Evolutionary conservation across 2,329 filamentous ascomycete species (phyloP).

Genomic region (Chalara sp.): DNA sequence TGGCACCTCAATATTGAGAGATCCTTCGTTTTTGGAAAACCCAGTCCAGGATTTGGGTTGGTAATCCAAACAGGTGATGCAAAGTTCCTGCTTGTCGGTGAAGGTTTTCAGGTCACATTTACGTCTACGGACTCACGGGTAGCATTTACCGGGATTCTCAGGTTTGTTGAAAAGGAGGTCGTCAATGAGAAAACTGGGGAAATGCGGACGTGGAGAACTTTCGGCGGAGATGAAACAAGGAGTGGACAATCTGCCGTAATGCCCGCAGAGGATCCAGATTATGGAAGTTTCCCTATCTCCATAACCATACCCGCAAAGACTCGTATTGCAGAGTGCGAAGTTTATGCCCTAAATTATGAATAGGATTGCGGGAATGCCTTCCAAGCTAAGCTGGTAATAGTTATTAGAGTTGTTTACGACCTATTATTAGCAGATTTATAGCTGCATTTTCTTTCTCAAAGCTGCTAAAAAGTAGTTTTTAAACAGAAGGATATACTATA

Average conservation of each 20-base stretch:
- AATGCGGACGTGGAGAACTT: conserved; percentile 25
- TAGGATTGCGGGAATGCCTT: background rate
- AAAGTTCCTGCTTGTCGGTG: conserved; percentile 37
- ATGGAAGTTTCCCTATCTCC: conserved; percentile 47
- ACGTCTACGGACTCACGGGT: background rate
- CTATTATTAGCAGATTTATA: no score
- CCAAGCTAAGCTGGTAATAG: no score
- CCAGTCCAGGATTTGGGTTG: conserved; percentile 34
- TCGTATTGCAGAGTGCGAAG: conserved; percentile 36
- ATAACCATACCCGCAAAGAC: conserved; percentile 47
- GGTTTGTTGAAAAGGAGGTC: conserved; percentile 34
- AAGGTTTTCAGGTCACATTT: conserved; percentile 34
- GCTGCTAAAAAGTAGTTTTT: no score
- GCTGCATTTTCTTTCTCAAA: no score
- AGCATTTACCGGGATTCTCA: conserved; percentile 27
- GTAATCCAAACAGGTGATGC: conserved; percentile 27
- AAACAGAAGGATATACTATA: no score
- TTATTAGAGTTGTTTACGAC: no score
- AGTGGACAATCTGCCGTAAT: conserved; percentile 44
- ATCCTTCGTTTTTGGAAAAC: conserved; percentile 38
- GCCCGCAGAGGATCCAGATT: conserved; percentile 46
- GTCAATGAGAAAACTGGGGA: conserved; percentile 28
- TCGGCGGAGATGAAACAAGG: conserved; percentile 40
- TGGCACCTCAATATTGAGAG: conserved; percentile 33
- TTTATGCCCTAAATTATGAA: conserved; percentile 25